Evolutionary conservation across 352 stramenopile genomes (phyloP), one percentile per base, ranked within the genome.

Genomic region (Phytophthora megakarya): DNA sequence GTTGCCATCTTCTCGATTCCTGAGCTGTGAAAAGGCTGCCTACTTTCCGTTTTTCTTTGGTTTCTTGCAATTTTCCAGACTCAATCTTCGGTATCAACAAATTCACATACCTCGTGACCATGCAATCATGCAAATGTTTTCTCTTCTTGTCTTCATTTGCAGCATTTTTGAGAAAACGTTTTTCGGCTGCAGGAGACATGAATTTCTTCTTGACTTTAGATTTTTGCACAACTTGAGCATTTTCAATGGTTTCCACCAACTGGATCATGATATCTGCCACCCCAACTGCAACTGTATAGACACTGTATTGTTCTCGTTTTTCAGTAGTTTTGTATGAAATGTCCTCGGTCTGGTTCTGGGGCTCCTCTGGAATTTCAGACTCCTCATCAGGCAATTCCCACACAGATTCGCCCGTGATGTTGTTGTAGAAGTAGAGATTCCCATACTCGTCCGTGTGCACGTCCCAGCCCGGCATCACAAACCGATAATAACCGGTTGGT

Each of bases 371-470:
- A 19, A 46, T 43, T 38, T 75, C 64, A 16, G 62, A 30, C 3
- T 71, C 58, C 15, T 88, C 78, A 1, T 63, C 48, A 0, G 86
- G 86, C 28, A 89, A 56, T 65, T 88, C 78, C 86, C 86, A 94
- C 42, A 81, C 63, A 1, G 86, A 86, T 57, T 92, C 80, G 12
- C 80, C 84, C 2, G 84, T 87, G 45, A 77, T 3, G 9, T 52
- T 75, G 70, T 90, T 92, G 66, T 81, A 90, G 47, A 91, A 92
- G 78, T 92, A 94, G 43, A 89, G 58, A 60, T 84, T 89, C 30
- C 80, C 82, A 57, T 77, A 52, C n/a, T 88, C 77, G 35, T 92
- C 83, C 13, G 77, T 60, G 43, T 83, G 78, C 28, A 89, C 72
- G 40, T 89, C 66, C 86, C 86, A 94, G 16, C 18, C 16, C 11